These are phyloP conservation scores for Phytopythium helicoides DNA, from an alignment of 352 stramenopile species.

Conservation along the genomic window DNA sequence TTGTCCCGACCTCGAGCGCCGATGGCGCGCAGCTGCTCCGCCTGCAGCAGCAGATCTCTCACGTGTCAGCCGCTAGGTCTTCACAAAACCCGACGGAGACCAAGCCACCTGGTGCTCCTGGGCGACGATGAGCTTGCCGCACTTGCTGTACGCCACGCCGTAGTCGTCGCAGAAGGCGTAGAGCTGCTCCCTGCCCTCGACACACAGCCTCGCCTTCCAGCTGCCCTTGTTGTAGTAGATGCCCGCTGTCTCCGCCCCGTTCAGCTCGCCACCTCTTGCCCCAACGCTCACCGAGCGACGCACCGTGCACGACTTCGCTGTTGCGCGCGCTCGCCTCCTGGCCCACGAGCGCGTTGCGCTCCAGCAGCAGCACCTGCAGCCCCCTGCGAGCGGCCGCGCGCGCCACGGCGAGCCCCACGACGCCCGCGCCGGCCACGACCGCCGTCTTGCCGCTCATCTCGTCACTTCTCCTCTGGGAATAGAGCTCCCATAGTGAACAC, in stretches of 20 bases:
- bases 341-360: conserved; percentile 79
- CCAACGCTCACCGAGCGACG: too few relatives aligned
- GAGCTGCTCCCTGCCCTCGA: conserved; percentile 84
- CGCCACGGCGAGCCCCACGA: conserved; percentile 76
- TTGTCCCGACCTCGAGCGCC: conserved; percentile 37
- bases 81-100: neutral
- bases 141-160: conserved; percentile 75
- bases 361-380: conserved; percentile 84
- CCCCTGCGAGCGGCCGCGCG: conserved; percentile 49
- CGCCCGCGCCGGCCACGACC: conserved; percentile 67
- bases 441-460: conserved; percentile 45
- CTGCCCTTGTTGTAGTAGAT: conserved; percentile 93
- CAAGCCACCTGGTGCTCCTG: conserved; percentile 48
- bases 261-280: too few relatives aligned
- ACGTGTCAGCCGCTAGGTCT: conserved; percentile 40
- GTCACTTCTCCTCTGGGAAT: neutral
- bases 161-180: conserved; percentile 92
- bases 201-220: conserved; percentile 91
- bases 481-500: neutral
- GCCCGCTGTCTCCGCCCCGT: conserved; percentile 33
- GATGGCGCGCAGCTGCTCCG: conserved; percentile 39
- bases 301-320: conserved; percentile 95
- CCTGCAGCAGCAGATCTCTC: conserved; percentile 11
- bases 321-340: conserved; percentile 91
- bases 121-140: conserved; percentile 96